Evolutionary conservation across 148 eudicot genomes (phyloP), one percentile per base, ranked within the genome.

Genomic region (Euryodendron excelsum): DNA sequence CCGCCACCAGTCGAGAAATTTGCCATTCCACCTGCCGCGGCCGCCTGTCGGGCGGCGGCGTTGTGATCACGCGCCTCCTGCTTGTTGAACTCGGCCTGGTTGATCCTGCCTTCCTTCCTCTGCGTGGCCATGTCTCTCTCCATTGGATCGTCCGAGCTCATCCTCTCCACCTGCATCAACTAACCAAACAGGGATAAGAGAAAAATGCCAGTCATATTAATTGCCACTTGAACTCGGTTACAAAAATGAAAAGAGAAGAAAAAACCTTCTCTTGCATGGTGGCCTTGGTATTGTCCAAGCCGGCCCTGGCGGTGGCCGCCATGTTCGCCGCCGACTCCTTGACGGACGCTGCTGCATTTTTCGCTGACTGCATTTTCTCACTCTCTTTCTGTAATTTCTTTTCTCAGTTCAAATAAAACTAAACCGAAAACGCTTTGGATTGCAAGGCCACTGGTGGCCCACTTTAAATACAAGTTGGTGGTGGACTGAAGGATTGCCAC

Each of bases 241-340:
- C n/a, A n/a, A n/a, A n/a, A n/a, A 44, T 14, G 27, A 15, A 50
- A 50, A 14, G 55, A 10, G 12, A 50, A 14, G 13, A 6, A 62
- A 30, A 30, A 36, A 82, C 89, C 80, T 89, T 89, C 68, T 88
- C 95, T 41, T 88, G 88, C 11, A 86, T 30, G 45, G 86, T 77
- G 25, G 95, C 93, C 67, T 86, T 89, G 17, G 93, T 79, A 72
- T 91, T 91, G 67, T 91, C 93, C 83, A 82, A 69, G 25, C 95
- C 95, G 4, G 95, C 62, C 59, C 72, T 81, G 11, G 90, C 90
- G 0, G 95, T 72, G 21, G 94, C 92, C 25, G 87, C 90, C 34
- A 83, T 27, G 83, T 91, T 89, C 4, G 89, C 74, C 21, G 90
- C 89, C 62, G 87, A 73, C 66, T 91, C 95, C 80, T 88, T 91